Evolutionary conservation across 2,329 filamentous ascomycete species (phyloP).

Genomic region (Fusarium sacchari): DNA sequence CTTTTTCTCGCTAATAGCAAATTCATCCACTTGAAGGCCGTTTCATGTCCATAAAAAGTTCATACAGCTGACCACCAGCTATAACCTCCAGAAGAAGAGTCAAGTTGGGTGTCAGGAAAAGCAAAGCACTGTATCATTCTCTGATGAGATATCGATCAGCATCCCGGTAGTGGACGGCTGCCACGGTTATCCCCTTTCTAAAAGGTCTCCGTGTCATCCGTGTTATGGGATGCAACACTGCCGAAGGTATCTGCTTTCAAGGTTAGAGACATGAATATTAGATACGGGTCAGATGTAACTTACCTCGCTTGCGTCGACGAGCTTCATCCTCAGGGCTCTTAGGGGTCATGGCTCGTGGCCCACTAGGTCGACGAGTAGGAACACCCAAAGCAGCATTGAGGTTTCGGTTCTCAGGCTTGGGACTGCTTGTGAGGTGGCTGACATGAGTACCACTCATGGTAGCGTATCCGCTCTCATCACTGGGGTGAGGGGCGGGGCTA

Average conservation of each 20-base stretch:
- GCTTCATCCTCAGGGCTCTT: slow-evolving; percentile 61
- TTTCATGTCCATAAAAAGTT: slow-evolving; percentile 17
- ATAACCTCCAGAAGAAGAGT: neutral
- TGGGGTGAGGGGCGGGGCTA: slow-evolving; percentile 67
- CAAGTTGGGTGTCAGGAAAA: slow-evolving; percentile 7
- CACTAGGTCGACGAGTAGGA: slow-evolving; percentile 65
- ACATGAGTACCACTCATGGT: slow-evolving; percentile 58
- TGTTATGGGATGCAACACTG: slow-evolving; percentile 48
- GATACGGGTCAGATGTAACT: slow-evolving; percentile 24
- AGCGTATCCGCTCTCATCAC: slow-evolving; percentile 64
- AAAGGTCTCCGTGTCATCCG: slow-evolving; percentile 53
- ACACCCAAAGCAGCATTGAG: slow-evolving; percentile 63
- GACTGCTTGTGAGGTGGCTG: slow-evolving; percentile 65
- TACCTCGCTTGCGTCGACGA: slow-evolving; percentile 67
- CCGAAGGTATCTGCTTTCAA: slow-evolving; percentile 50
- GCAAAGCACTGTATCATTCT: slow-evolving; percentile 10
- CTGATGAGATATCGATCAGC: neutral
- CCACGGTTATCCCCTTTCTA: slow-evolving; percentile 31
- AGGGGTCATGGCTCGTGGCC: slow-evolving; percentile 70
- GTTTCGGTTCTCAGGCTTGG: slow-evolving; percentile 67
- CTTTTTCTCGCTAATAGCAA: slow-evolving; percentile 13
- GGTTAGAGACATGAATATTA: slow-evolving; percentile 8
- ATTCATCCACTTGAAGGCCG: slow-evolving; percentile 15
- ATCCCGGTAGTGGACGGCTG: slow-evolving; percentile 4
- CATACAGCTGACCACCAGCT: slow-evolving; percentile 14